Evolutionary conservation across 176 grass and related monocot genomes (phyloP), one percentile per base, ranked within the genome.

Genomic region (Juncus effusus): DNA sequence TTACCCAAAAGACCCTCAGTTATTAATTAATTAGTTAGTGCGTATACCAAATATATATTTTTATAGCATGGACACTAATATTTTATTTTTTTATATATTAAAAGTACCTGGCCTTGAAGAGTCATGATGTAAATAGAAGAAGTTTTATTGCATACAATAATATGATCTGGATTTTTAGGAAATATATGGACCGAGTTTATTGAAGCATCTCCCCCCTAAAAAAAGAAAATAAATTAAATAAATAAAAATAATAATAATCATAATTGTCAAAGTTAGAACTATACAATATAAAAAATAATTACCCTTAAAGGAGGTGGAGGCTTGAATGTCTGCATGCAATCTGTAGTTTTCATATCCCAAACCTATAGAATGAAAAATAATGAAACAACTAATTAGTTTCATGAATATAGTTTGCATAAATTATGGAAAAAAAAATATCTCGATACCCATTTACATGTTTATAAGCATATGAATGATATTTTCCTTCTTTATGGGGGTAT

Each of bases 311-410:
- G 85, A 80, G 94, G 85, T 47, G 94, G 94, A 56, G 94, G 94
- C 76, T 92, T 92, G 76, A 99, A 99, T 10, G 94, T 80, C 57
- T 99, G 85, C 68, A 99, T 76, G 76, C 94, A 99, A 76, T 99
- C 94, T 86, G 94, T 82, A 73, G 85, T 99, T 88, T 99, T 99
- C 40, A 73, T 59, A 81, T 99, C 94, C 94, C 94, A 99, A 61
- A 99, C 85, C 94, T 99, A 74, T 47, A 76, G 13, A 63, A 52
- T 68, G 75, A 73, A 86, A 28, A 75, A 40, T 73, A 73, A 40
- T 38, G 53, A 79, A 28, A 28, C 19, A 28, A 44, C 66, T 13
- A 64, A 40, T 54, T 10, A n/a, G 10, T 44, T 58, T 54, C 35
- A 71, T 65, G 71, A 19, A 45, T 79, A 28, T 28, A 28, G 0